phyloP scores from a whole-genome alignment of 768 basidiomycete genomes.

The Cystofilobasidium bisporidii region DNA sequence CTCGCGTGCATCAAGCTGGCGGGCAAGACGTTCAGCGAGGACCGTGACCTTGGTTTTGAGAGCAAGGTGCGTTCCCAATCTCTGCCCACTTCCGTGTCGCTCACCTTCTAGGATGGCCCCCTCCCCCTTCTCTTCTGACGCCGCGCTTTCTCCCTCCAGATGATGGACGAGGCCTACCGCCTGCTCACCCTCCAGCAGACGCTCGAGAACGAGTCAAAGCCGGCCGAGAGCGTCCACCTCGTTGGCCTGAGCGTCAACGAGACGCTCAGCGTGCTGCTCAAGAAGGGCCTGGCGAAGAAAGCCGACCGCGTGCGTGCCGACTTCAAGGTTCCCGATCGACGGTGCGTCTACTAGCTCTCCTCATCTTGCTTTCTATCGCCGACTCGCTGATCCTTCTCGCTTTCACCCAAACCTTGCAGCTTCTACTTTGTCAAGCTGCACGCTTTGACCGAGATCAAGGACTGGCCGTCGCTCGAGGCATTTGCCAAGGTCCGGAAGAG shows the following conservation, averaged over 20 bases:
- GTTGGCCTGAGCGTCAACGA: slow-evolving; percentile 78
- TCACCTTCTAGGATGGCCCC: neutral
- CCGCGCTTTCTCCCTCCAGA: slow-evolving; percentile 45
- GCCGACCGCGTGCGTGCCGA: slow-evolving; percentile 82
- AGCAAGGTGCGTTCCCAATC: slow-evolving; percentile 57
- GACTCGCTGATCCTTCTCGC: neutral
- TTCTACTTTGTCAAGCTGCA: slow-evolving; percentile 91
- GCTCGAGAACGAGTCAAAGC: slow-evolving; percentile 61
- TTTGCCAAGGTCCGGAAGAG: slow-evolving; percentile 81
- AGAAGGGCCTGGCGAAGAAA: slow-evolving; percentile 70
- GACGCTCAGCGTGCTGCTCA: slow-evolving; percentile 66
- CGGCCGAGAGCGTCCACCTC: slow-evolving; percentile 62
- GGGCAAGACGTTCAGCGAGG: slow-evolving; percentile 87
- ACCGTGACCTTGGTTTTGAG: slow-evolving; percentile 83
- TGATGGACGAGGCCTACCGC: slow-evolving; percentile 72
- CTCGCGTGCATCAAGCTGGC: slow-evolving; percentile 66
- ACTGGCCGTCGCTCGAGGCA: slow-evolving; percentile 75
- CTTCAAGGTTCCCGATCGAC: slow-evolving; percentile 89
- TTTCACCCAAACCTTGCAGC: slow-evolving; percentile 43
- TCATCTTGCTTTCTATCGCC: neutral
- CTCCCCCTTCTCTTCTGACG: neutral
- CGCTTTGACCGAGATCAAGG: slow-evolving; percentile 63
- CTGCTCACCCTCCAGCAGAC: slow-evolving; percentile 74
- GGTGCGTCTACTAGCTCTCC: slow-evolving; percentile 47
- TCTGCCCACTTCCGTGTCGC: neutral